Evolutionary conservation across 2,329 filamentous ascomycete genomes (phyloP), one percentile per base, ranked within the genome.

Genomic region (Fusarium oligoseptatum): DNA sequence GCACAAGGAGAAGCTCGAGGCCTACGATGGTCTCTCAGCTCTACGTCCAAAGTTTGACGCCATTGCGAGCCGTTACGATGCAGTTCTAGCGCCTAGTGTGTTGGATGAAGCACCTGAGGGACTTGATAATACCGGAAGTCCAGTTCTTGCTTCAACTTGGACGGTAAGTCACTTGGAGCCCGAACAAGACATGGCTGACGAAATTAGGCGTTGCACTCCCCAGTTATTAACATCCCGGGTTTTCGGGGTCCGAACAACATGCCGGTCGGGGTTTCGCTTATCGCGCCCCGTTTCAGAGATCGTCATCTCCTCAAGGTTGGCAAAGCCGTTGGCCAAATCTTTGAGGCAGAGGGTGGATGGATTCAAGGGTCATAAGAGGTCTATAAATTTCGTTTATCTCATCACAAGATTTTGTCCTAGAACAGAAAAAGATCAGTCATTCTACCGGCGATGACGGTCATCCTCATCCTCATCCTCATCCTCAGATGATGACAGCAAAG

Each of bases 191-290:
- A 20, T 5, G 1, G 1, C 41, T 64, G 1, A 60, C 3, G 1
- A 2, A 1, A 2, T 1, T 10, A 85, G 82, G 83, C 82, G 5
- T 80, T 93, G 11, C 91, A 93, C 69, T 87, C 85, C 1, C 91
- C 91, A 0, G 89, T 90, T 0, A 80, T 92, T 15, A 92, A 92
- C 66, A 79, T 93, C 0, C 90, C 91, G 0, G 91, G 90, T 0
- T 92, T 93, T 69, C 78, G 83, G n/a, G 90, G 91, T 4, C 62
- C 64, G 1, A 77, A 75, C 8, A 77, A 77, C 12, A 80, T 93
- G 83, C 91, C 91, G 0, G 84, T 93, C 24, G 91, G 91, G 0
- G 68, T 91, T 7, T 88, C 87, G 1, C 77, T 90, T 0, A 85
- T 90, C 0, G 83, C 84, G 0, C 81, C 85, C 0, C 79, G 88